Evolutionary conservation across 805 yeast genomes (phyloP), one percentile per base, ranked within the genome.

Genomic region (Wickerhamiella azymoides): DNA sequence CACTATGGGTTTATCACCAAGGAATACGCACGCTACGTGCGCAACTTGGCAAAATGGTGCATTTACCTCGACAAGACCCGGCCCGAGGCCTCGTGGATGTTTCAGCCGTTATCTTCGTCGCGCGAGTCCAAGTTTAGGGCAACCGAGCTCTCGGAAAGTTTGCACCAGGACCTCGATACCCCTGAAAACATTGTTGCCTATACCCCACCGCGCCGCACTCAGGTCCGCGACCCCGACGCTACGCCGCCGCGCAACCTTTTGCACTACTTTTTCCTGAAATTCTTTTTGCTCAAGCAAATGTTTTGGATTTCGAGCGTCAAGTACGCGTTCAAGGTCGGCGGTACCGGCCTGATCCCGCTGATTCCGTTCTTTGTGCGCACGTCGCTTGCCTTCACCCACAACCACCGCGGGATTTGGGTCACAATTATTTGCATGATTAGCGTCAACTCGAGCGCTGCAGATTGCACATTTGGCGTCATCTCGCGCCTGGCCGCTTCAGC

Each of bases 361-460:
- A 48, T 55, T 10, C 64, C 64, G 2, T 52, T 54, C 26, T 59
- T 56, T 40, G 47, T 50, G 35, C 48, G 55, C 13, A 39, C 60
- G 1, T 55, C 61, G 0, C 55, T 58, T 1, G 38, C 43, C 10
- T 53, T 52, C 47, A 53, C 51, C 21, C 56, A 55, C 37, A 30
- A 42, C 4, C 47, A 54, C 36, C 46, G 59, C 2, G 47, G 54
- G 2, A 46, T 59, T 5, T 63, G 67, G 67, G 57, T 50, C 4
- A 53, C 60, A 2, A 57, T 63, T 18, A 52, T 62, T 50, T 52
- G 58, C 1, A 53, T 57, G 10, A 48, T 63, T 45, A 60, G 63
- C 5, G 50, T 57, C 5, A 51, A 57, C 1, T 52, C 57, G 10
- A 57, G 56, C 37, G 54, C 62, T 7, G 65, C 62, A 5, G 66